Evolutionary conservation across 129 eudicot genomes (phyloP), one percentile per base, ranked within the genome.

Genomic region (Arctium lappa): DNA sequence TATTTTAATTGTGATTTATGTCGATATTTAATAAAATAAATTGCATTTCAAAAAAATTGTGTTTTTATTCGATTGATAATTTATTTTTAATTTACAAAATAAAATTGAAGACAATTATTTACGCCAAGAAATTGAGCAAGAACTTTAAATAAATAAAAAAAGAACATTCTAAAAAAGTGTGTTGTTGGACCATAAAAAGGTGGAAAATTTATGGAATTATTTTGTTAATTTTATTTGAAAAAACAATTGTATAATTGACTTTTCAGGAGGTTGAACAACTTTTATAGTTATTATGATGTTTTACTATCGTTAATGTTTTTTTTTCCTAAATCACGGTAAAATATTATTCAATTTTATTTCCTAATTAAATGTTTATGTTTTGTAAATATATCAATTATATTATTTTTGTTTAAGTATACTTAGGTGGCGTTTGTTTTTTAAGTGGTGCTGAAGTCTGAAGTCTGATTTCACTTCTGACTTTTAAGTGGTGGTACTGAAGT

Each of bases 211-310:
- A 8, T 77, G 68, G 10, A 60, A 37, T 78, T 50, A 50, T 22
- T 50, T 77, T 75, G 13, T 10, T 81, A 15, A 8, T 46, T 80
- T 32, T 0, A n/a, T 73, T 10, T 16, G 8, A 18, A 8, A 9
- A 38, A 13, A 75, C 53, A 13, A 27, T 78, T 15, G 31, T 36
- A 8, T 53, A 33, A 75, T 82, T 74, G 69, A 42, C 75, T 62
- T 75, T 81, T 63, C 65, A n/a, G 85, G 76, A 75, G 81, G 69
- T 75, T 68, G 60, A 75, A 74, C 42, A 32, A 40, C 75, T 39
- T 38, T 66, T 27, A 74, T 62, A 11, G 80, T 82, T n/a, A 65
- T 39, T 37, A 74, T 74, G 32, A 9, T 30, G 40, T 5, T 36
- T 63, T 36, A 77, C 62, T 10, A 77, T 60, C 22, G 30, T 60